These are phyloP conservation scores for Crocinoboletus sp. DNA, from an alignment of 1,284 basidiomycete genomes.

Conservation along the genomic window DNA sequence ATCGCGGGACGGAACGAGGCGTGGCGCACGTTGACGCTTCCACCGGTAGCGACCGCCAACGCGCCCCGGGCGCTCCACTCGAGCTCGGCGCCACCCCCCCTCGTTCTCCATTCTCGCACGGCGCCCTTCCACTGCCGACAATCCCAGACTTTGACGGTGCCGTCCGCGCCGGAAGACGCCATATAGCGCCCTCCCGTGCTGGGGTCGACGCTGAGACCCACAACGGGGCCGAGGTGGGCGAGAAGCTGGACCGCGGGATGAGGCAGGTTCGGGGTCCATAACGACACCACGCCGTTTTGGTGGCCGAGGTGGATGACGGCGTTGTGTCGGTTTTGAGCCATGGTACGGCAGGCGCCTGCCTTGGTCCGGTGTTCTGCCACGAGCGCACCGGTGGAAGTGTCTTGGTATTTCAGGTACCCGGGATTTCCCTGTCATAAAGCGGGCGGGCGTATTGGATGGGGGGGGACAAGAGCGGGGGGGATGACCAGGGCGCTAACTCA, in stretches of 20 bases:
- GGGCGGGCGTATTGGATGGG: no score
- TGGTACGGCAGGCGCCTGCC: conserved; percentile 79
- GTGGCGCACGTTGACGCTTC: conserved; percentile 73
- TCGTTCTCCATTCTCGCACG: conserved; percentile 75
- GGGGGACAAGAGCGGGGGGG: no score
- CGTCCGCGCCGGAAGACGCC: conserved; percentile 87
- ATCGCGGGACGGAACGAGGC: not conserved
- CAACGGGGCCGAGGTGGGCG: conserved; percentile 88
- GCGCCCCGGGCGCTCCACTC: conserved; percentile 83
- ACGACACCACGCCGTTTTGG: conserved; percentile 85
- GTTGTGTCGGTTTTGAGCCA: conserved; percentile 91
- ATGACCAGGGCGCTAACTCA: no score
- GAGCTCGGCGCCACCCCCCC: conserved; percentile 58
- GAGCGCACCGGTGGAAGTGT: conserved; percentile 90
- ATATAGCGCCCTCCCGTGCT: conserved; percentile 85
- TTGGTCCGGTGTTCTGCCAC: conserved; percentile 90
- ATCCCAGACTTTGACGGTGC: conserved; percentile 94
- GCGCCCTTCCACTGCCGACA: conserved; percentile 91
- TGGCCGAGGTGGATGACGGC: conserved; percentile 95
- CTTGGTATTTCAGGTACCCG: conserved; percentile 95
- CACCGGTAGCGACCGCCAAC: conserved; percentile 79
- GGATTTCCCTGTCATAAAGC: conserved; percentile 61
- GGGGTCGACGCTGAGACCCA: conserved; percentile 79
- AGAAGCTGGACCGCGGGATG: conserved; percentile 90
- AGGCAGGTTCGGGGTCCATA: conserved; percentile 95